phyloP scores from a whole-genome alignment of 2,329 filamentous ascomycete genomes.

The Helicocarpus griseus region DNA sequence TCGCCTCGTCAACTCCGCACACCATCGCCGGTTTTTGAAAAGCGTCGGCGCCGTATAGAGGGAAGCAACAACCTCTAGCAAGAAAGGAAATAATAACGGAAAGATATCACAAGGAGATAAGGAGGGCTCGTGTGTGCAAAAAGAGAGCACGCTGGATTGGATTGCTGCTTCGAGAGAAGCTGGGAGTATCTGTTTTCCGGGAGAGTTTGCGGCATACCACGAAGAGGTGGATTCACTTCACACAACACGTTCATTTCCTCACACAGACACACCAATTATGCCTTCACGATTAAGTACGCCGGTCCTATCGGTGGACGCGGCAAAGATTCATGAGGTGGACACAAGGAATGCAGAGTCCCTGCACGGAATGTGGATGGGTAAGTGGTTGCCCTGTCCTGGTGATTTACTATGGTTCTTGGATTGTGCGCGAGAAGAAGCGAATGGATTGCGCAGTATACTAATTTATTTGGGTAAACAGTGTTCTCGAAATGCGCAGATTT shows the following conservation, averaged over 20 bases:
- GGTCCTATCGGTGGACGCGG: slow-evolving; percentile 83
- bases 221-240: background rate
- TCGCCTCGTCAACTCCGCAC: too few species aligned
- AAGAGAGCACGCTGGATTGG: background rate
- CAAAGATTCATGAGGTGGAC: slow-evolving; percentile 89
- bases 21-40: too few species aligned
- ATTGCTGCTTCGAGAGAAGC: background rate
- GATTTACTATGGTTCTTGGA: background rate
- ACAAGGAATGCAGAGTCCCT: slow-evolving; percentile 86
- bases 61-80: background rate
- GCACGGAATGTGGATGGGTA: slow-evolving; percentile 95
- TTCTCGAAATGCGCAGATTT: slow-evolving; percentile 92
- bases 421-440: background rate
- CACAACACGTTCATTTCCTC: background rate
- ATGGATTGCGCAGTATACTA: background rate
- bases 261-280: slow-evolving; percentile 44
- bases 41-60: background rate
- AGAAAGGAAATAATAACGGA: background rate
- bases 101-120: background rate
- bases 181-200: background rate
- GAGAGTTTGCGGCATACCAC: background rate
- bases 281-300: slow-evolving; percentile 73
- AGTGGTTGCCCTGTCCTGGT: slow-evolving; percentile 32
- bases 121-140: background rate
- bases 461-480: slow-evolving; percentile 43